phyloP scores from a whole-genome alignment of 2,329 filamentous ascomycete genomes.

The Ceratocystis albifundus region DNA sequence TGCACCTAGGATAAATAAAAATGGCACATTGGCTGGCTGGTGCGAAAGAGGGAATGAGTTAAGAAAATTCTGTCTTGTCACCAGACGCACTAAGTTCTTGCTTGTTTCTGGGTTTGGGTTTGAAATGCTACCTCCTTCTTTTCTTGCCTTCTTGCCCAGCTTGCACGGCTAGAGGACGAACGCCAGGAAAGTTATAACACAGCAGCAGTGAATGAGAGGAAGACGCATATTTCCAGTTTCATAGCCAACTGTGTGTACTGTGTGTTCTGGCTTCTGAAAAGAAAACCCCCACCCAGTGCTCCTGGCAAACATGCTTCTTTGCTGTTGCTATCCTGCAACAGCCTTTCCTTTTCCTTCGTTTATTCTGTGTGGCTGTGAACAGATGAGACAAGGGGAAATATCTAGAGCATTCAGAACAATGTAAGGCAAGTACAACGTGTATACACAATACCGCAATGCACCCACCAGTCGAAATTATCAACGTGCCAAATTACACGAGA shows the following conservation, averaged over 20 bases:
- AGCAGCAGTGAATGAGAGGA: too few relatives aligned
- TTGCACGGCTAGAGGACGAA: too few relatives aligned
- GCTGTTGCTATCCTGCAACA: not conserved
- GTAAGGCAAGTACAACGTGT: not conserved
- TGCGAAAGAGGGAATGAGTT: too few relatives aligned
- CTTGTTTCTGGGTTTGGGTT: too few relatives aligned
- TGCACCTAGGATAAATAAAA: too few relatives aligned
- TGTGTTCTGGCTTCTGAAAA: not conserved
- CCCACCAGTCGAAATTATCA: not conserved
- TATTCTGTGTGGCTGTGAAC: constrained; percentile 5
- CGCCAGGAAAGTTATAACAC: too few relatives aligned
- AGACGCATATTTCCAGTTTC: not conserved
- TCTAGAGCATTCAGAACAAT: not conserved
- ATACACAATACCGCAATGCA: not conserved
- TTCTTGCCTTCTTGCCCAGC: too few relatives aligned
- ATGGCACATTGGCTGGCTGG: too few relatives aligned
- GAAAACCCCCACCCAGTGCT: too few relatives aligned
- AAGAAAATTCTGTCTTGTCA: too few relatives aligned
- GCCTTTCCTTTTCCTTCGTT: not conserved
- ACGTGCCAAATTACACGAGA: not conserved
- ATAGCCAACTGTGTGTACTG: not conserved
- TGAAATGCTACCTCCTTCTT: too few relatives aligned
- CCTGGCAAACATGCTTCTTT: not conserved
- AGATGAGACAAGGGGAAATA: constrained; percentile 2
- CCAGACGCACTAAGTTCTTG: too few relatives aligned